Percentiles rank a stretch among this genome's conserved stretches.
phyloP scores from a whole-genome alignment of 352 stramenopile genomes.

The Phytophthora aleatoria region DNA sequence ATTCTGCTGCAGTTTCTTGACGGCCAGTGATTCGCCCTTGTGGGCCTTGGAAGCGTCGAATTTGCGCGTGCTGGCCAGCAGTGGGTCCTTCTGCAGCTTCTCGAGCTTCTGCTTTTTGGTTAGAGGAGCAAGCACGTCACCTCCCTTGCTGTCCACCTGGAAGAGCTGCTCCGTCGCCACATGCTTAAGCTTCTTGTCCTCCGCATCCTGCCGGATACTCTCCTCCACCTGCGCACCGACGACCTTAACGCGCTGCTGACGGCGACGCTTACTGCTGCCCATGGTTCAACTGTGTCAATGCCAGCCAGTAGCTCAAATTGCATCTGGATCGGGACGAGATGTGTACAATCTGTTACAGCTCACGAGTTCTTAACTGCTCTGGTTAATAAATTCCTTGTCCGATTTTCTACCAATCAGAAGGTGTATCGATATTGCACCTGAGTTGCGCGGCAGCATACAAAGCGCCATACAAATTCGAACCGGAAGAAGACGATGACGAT shows the following conservation, averaged over 20 bases:
- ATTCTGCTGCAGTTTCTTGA: slow-evolving; percentile 63
- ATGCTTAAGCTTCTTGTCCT: slow-evolving; percentile 83
- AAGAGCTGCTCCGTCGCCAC: slow-evolving; percentile 76
- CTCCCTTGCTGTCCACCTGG: slow-evolving; percentile 78
- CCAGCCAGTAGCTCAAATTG: slow-evolving; percentile 21
- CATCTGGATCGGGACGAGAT: background rate
- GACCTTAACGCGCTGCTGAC: slow-evolving; percentile 68
- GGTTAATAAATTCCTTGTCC: background rate
- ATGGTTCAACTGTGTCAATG: slow-evolving; percentile 36
- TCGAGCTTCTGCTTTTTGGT: slow-evolving; percentile 78
- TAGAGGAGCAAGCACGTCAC: slow-evolving; percentile 34
- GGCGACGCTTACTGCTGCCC: slow-evolving; percentile 48
- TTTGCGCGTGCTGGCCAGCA: slow-evolving; percentile 72
- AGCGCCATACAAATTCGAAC: background rate
- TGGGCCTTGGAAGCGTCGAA: slow-evolving; percentile 66
- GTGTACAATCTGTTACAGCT: slow-evolving; percentile 1
- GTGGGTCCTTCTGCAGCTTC: slow-evolving; percentile 67
- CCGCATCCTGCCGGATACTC: slow-evolving; percentile 76
- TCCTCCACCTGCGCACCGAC: slow-evolving; percentile 78
- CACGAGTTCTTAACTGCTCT: too few species aligned
- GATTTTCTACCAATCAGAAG: slow-evolving; percentile 3
- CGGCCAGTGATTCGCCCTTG: slow-evolving; percentile 52
- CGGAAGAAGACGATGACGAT: slow-evolving; percentile 13
- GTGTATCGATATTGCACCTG: slow-evolving; percentile 5
- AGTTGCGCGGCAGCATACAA: slow-evolving; percentile 10